Base-by-base conservation (phyloP, 176 grass and related monocot species). In the Tillandsia leiboldiana region DNA sequence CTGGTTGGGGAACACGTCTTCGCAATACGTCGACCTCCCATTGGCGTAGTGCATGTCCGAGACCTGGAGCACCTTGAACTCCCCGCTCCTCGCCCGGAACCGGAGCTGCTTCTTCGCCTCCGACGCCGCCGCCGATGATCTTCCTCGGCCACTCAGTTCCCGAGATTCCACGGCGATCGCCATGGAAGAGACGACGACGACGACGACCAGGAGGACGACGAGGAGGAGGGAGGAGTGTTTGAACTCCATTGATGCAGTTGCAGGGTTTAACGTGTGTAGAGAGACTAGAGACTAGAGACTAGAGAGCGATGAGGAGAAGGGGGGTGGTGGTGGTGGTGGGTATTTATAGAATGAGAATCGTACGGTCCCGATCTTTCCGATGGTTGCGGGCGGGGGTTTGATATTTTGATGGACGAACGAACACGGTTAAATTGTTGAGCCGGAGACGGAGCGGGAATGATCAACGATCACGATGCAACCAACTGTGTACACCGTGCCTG, bases 41-140 rank as follows among this genome's bases (percentile, higher is more conserved):
- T 96, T 50, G 8, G 76, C 88, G 80, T 89, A 96, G 88, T 96
- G 92, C 92, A 96, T 96, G 80, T 92, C 92, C 26, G 92, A 88
- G 70, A 96, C 88, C 76, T 96, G 88, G 65, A 92, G 73, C 64
- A 96, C 85, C 77, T 96, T 96, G 88, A 96, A 92, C 73, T 87
- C 82, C 10, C 92, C 86, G 14, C 63, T 75, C 27, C 59, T 65
- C 9, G 64, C 72, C 73, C 78, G 71, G 78, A 92, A 96, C 73
- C 81, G 86, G 62, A 96, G 84, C 59, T 53, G 42, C 1, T 10
- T 51, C 10, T 33, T 20, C 61, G 0, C 49, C 29, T 2, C 15
- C 29, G 51, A 76, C 49, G 64, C 42, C 63, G 51, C 79, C 49
- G 24, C 24, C 24, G 64, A 24, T 53, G 42, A 49, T 29, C 28